Conservation (phyloP, 495 filamentous ascomycete species). For the Daldinia childiae region DNA sequence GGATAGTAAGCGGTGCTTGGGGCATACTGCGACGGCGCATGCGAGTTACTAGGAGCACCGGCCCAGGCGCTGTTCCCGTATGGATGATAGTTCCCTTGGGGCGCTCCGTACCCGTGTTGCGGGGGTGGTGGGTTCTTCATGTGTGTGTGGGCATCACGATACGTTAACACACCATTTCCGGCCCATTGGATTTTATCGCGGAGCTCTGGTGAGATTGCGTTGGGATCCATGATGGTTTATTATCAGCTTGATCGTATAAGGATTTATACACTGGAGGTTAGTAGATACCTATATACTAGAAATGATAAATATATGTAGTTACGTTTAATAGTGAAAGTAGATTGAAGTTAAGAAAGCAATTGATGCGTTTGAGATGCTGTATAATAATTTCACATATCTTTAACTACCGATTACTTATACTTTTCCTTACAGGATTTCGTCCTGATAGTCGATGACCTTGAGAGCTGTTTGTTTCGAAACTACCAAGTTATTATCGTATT, state of each 20-base stretch:
- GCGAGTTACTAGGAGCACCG: no score
- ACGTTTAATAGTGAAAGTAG: not conserved
- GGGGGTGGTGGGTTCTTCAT: not conserved
- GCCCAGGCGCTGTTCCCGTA: no score
- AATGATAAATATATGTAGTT: not conserved
- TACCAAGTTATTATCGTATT: not conserved
- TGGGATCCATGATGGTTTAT: not conserved
- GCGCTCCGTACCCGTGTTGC: not conserved
- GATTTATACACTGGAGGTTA: no score
- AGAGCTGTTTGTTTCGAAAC: not conserved
- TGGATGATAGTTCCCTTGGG: no score
- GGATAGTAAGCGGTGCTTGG: no score
- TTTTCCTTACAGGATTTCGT: not conserved
- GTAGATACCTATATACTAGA: no score
- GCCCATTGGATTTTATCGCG: not conserved
- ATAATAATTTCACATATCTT: not conserved
- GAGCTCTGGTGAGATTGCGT: not conserved
- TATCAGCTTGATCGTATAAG: not conserved
- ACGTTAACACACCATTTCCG: conserved; percentile 2
- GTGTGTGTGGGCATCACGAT: not conserved
- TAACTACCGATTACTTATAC: not conserved
- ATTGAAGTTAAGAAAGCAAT: no score
- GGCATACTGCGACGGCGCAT: no score
- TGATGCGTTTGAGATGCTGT: no score
- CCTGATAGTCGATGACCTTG: not conserved